phyloP scores from a whole-genome alignment of 2,329 filamentous ascomycete species.

The Fusarium heterosporum region DNA sequence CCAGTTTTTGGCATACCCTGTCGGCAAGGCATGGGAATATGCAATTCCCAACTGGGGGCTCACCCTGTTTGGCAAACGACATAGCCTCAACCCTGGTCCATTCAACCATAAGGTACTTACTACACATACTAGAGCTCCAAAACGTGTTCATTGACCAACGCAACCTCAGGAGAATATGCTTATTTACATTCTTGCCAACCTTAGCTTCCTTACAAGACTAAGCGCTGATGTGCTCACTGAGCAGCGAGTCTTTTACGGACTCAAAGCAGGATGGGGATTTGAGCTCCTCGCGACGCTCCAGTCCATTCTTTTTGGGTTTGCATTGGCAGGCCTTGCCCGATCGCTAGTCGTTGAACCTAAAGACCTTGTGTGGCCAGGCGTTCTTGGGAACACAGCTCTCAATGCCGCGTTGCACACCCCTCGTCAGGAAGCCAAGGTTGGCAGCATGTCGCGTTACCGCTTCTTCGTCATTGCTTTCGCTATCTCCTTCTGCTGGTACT shows the following conservation, averaged over 20 bases:
- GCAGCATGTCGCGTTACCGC: slow-evolving; percentile 55
- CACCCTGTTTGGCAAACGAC: slow-evolving; percentile 39
- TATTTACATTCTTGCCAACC: slow-evolving; percentile 67
- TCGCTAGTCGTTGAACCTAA: slow-evolving; percentile 60
- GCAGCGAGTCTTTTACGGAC: slow-evolving; percentile 56
- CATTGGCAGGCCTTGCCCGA: slow-evolving; percentile 59
- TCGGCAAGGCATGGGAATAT: slow-evolving; percentile 55
- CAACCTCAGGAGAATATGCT: slow-evolving; percentile 59
- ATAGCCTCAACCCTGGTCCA: slow-evolving; percentile 56
- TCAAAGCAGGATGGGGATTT: slow-evolving; percentile 60
- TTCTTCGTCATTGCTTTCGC: slow-evolving; percentile 58
- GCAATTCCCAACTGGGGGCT: slow-evolving; percentile 49
- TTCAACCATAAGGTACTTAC: slow-evolving; percentile 52
- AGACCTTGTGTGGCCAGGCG: slow-evolving; percentile 64
- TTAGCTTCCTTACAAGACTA: slow-evolving; percentile 57
- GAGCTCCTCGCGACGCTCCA: slow-evolving; percentile 61
- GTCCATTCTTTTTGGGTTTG: slow-evolving; percentile 65
- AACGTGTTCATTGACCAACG: too few species aligned
- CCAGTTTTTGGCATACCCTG: slow-evolving; percentile 58
- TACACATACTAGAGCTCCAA: too few species aligned
- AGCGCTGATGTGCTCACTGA: slow-evolving; percentile 52
- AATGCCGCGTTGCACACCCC: slow-evolving; percentile 56
- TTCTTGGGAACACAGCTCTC: slow-evolving; percentile 61
- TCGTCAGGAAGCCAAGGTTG: slow-evolving; percentile 47
- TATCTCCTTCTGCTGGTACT: slow-evolving; percentile 60